A percentile compares a stretch with the other conserved stretches of the same genome.
These are phyloP conservation scores for Fusarium redolens DNA, from an alignment of 2,329 filamentous ascomycete species.

Conservation along the genomic window DNA sequence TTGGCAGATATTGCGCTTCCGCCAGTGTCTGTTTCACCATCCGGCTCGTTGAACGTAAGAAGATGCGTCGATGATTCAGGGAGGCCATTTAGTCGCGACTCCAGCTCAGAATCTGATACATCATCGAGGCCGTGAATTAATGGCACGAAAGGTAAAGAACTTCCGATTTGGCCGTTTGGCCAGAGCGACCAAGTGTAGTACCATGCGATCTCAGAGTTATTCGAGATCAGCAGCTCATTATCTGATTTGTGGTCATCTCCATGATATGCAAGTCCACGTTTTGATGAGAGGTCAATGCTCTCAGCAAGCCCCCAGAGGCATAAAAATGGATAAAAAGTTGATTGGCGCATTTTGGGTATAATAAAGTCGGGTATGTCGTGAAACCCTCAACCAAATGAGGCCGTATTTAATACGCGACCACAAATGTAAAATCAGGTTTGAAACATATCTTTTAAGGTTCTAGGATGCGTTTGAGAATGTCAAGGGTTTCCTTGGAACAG, in stretches of 20 bases:
- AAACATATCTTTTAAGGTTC: constrained; percentile 6
- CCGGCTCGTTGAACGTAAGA: constrained; percentile 57
- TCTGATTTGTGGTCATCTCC: constrained; percentile 48
- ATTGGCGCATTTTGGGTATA: constrained; percentile 17
- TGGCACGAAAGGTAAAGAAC: constrained; percentile 51
- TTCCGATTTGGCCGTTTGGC: constrained; percentile 41
- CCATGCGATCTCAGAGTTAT: constrained; percentile 53
- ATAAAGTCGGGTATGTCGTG: not conserved
- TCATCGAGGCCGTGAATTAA: constrained; percentile 53
- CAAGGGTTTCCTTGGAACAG: constrained; percentile 26
- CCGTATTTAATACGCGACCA: not conserved
- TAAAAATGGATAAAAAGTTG: not conserved
- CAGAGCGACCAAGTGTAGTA: constrained; percentile 57
- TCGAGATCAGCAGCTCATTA: constrained; percentile 50
- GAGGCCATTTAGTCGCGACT: constrained; percentile 43
- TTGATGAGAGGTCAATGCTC: constrained; percentile 29
- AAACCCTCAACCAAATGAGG: no score
- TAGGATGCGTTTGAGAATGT: constrained; percentile 20
- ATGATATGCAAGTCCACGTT: constrained; percentile 41
- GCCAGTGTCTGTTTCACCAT: constrained; percentile 53
- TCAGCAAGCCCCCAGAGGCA: not conserved
- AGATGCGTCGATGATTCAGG: constrained; percentile 52
- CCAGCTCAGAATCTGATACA: constrained; percentile 44
- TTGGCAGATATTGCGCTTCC: constrained; percentile 53
- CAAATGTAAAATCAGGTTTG: constrained; percentile 14